Evolutionary conservation across 2,329 filamentous ascomycete genomes (phyloP).

Genomic region (Amylocarpus encephaloides): DNA sequence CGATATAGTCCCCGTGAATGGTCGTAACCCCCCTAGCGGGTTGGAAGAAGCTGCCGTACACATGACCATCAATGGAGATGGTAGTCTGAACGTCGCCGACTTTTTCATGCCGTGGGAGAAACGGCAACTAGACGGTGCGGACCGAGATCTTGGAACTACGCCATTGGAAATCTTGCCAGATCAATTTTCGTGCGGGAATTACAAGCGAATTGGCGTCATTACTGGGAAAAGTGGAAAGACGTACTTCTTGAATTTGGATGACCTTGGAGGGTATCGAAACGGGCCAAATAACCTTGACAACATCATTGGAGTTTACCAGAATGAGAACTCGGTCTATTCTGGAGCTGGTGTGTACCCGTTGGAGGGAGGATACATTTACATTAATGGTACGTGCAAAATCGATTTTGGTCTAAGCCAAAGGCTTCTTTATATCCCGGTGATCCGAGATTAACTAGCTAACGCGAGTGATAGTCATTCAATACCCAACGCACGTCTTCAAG

Average conservation of each 20-base stretch:
- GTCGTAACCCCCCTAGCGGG: slow-evolving; percentile 38
- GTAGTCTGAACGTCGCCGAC: slow-evolving; percentile 38
- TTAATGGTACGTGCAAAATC: slow-evolving; percentile 30
- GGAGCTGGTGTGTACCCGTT: slow-evolving; percentile 42
- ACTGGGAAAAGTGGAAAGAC: slow-evolving; percentile 46
- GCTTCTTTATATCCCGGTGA: background rate
- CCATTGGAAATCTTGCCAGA: slow-evolving; percentile 40
- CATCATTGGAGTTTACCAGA: slow-evolving; percentile 39
- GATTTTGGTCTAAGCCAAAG: too few species aligned
- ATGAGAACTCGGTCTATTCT: slow-evolving; percentile 44
- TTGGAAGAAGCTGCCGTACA: slow-evolving; percentile 45
- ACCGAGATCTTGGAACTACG: slow-evolving; percentile 43
- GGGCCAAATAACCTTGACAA: slow-evolving; percentile 37
- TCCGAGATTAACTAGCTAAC: background rate
- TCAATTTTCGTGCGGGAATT: slow-evolving; percentile 38
- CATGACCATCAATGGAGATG: slow-evolving; percentile 40
- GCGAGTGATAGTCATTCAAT: slow-evolving; percentile 39
- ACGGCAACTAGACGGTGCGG: slow-evolving; percentile 41
- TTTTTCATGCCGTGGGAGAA: slow-evolving; percentile 48
- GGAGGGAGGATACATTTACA: slow-evolving; percentile 43
- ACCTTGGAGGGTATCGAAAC: slow-evolving; percentile 44
- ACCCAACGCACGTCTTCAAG: slow-evolving; percentile 50
- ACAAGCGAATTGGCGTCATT: slow-evolving; percentile 42
- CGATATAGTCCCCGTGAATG: slow-evolving; percentile 37
- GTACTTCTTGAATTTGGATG: slow-evolving; percentile 43